phyloP scores from a whole-genome alignment of 208 protist genomes.

The Trypanosoma mega region DNA sequence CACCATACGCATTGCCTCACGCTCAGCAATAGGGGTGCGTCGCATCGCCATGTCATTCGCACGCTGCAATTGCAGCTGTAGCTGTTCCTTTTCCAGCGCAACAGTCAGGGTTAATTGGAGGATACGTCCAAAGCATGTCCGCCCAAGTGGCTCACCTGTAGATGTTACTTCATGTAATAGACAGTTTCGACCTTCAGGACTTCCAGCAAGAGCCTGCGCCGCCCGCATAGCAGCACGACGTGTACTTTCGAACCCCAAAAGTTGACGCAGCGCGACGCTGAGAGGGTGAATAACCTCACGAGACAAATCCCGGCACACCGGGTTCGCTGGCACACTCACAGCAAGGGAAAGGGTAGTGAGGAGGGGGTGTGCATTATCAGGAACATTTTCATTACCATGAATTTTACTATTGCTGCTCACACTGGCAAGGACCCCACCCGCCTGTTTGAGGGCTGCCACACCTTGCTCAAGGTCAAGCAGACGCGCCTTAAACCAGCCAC shows the following conservation, averaged over 20 bases:
- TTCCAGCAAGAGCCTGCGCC: conserved; percentile 29
- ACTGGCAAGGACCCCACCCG: conserved; percentile 8
- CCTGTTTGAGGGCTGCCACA: conserved; percentile 15
- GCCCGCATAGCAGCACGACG: conserved; percentile 36
- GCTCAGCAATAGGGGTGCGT: conserved; percentile 15
- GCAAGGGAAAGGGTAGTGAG: conserved; percentile 39
- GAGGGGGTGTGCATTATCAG: no score
- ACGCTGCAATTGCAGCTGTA: conserved; percentile 5
- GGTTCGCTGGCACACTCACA: conserved; percentile 38
- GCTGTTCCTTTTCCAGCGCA: conserved; percentile 12
- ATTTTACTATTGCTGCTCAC: no score
- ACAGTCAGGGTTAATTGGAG: conserved; percentile 51
- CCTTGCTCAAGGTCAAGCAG: conserved; percentile 19
- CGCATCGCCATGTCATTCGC: conserved; percentile 14
- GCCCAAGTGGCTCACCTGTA: conserved; percentile 49
- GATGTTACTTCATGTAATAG: conserved; percentile 57
- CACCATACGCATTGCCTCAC: conserved; percentile 6
- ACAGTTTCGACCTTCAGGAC: conserved; percentile 43
- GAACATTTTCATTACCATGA: no score
- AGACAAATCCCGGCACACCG: conserved; percentile 9
- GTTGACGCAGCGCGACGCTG: conserved; percentile 36
- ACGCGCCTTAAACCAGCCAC: conserved; percentile 25
- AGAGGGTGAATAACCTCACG: conserved; percentile 28
- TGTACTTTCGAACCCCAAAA: conserved; percentile 34
- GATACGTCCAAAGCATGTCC: conserved; percentile 68